Base-by-base conservation (phyloP, 176 grass and related monocot species). In the Triticum monococcum region DNA sequence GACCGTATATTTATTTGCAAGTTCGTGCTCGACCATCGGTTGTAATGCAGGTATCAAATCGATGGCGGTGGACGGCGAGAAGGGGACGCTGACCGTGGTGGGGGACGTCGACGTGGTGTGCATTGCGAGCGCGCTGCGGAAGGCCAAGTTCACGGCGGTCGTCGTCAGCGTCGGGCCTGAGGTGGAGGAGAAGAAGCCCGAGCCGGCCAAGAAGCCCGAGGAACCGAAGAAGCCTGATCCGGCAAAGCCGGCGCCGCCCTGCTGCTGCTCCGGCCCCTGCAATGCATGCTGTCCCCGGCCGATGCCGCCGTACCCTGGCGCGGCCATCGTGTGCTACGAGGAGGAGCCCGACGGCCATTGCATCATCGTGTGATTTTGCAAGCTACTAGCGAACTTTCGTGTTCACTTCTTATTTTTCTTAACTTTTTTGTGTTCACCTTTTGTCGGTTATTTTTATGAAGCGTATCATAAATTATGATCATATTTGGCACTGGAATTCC, bases 131-230 rank as follows among this genome's bases (percentile, higher is more conserved):
- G 67, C 65, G 65, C 80, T 97, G 72, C 66, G 90, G 20, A 94
- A 90, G 90, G 90, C 86, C 32, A 81, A 65, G 8, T 83, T 88
- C 40, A 13, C 12, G 14, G 76, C 36, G 28, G 3, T 41, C 25
- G 82, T 97, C 24, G 64, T 87, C 41, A 97, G 88, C 80, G 80
- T 94, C 43, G 94, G 91, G 30, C 91, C 89, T 26, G 89, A 90
- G 87, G 75, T 91, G 72, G 87, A 87, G 33, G 86, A 88, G 68
- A 85, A 90, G 69, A 81, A 88, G 17, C 83, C 84, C 3, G 85
- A 86, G 0, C 26, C 63, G 25, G 52, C 85, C 38, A 81, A 94
- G 60, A 86, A 81, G 16, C 76, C 88, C 4, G 92, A 83, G 0
- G 92, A 80, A 9, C 20, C 18, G 2, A 87, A 87, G 70, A 87